Evolutionary conservation across 2,329 filamentous ascomycete species (phyloP).

Genomic region (Penicillium sp.): DNA sequence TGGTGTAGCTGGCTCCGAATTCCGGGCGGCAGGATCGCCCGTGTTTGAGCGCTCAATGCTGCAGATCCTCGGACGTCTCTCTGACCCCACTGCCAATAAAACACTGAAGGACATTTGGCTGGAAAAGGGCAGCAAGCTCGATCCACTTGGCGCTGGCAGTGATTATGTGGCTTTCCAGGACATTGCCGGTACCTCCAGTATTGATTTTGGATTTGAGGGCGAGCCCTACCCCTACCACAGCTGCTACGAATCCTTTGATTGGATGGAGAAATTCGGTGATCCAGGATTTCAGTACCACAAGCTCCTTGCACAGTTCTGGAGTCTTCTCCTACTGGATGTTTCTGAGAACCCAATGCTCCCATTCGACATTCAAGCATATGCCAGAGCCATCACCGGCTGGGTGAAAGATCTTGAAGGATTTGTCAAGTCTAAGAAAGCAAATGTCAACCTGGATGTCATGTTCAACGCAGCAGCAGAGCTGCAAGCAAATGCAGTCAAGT

Average conservation of each 20-base stretch:
- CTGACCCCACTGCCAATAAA: conserved; percentile 69
- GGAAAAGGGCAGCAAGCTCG: conserved; percentile 57
- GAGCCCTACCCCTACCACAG: conserved; percentile 70
- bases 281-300: conserved; percentile 80
- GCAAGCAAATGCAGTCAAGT: conserved; percentile 60
- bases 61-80: conserved; percentile 71
- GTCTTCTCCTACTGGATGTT: conserved; percentile 80
- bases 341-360: conserved; percentile 78
- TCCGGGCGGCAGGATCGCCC: conserved; percentile 78
- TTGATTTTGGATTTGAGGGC: conserved; percentile 79
- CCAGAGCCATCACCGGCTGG: conserved; percentile 63
- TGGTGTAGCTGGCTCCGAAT: conserved; percentile 72
- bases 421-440: conserved; percentile 55
- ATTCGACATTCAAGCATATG: conserved; percentile 77
- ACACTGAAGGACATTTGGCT: conserved; percentile 78
- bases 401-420: conserved; percentile 67
- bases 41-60: conserved; percentile 71
- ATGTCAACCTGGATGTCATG: conserved; percentile 60
- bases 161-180: conserved; percentile 91
- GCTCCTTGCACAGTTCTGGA: conserved; percentile 75
- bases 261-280: conserved; percentile 79
- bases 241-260: conserved; percentile 86
- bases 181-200: conserved; percentile 81
- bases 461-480: conserved; percentile 64
- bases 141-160: conserved; percentile 70